phyloP scores from a whole-genome alignment of 2,329 filamentous ascomycete genomes.

The Apiospora phragmitis region DNA sequence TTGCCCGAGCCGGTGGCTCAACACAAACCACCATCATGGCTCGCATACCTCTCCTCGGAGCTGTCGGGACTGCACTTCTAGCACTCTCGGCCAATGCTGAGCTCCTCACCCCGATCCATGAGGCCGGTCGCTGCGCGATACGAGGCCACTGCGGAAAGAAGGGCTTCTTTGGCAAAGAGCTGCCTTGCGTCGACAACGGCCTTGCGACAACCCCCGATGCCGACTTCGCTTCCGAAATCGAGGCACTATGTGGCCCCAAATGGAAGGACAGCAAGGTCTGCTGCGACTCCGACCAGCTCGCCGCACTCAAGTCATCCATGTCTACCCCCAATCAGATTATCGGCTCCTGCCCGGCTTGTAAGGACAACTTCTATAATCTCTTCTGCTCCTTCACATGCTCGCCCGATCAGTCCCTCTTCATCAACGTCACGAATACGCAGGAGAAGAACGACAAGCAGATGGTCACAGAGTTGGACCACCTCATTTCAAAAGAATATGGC shows the following conservation, averaged over 20 bases:
- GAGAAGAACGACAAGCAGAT: constrained; percentile 55
- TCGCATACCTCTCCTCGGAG: constrained; percentile 1
- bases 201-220: constrained; percentile 73
- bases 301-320: constrained; percentile 79
- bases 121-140: constrained; percentile 85
- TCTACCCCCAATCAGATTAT: constrained; percentile 87
- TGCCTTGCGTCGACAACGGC: constrained; percentile 92
- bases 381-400: constrained; percentile 99
- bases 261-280: constrained; percentile 86
- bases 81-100: constrained; percentile 20
- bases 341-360: constrained; percentile 92
- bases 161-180: constrained; percentile 82
- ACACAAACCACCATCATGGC: constrained; percentile 7
- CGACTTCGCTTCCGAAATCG: constrained; percentile 72
- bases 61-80: neutral
- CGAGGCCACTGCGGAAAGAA: constrained; percentile 90
- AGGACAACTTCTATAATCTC: constrained; percentile 96
- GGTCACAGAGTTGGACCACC: constrained; percentile 89
- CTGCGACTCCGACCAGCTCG: constrained; percentile 80
- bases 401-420: constrained; percentile 90
- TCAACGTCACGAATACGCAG: constrained; percentile 82
- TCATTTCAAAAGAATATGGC: constrained; percentile 83
- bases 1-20: constrained; percentile 6
- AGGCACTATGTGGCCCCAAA: constrained; percentile 82
- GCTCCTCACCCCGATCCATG: constrained; percentile 64